A percentile compares a stretch with the other conserved stretches of the same genome.
Evolutionary conservation across 139 green algal genomes (phyloP).

Genomic region (Chlorella ohadii): DNA sequence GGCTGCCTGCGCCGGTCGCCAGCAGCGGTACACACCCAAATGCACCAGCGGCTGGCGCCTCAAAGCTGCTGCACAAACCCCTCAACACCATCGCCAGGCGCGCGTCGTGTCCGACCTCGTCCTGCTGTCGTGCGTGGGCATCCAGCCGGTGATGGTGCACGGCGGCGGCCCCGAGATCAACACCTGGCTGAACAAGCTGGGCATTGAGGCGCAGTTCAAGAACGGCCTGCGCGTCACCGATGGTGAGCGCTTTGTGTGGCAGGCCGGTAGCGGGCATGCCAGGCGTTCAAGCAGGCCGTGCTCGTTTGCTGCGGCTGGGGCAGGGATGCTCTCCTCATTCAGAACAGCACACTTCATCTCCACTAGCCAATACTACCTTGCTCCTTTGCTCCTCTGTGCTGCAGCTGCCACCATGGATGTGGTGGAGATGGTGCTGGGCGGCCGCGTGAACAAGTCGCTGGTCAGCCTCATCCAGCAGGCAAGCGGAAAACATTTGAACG

Average conservation of each 20-base stretch:
- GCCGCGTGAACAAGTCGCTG: conserved; percentile 97
- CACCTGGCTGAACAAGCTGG: conserved; percentile 94
- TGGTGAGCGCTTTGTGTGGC: too few relatives aligned
- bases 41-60: too few relatives aligned
- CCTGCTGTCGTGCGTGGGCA: conserved; percentile 92
- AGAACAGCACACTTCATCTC: too few relatives aligned
- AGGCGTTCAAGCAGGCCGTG: too few relatives aligned
- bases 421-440: conserved; percentile 98
- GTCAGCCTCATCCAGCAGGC: conserved; percentile 95
- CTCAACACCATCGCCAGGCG: too few relatives aligned
- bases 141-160: conserved; percentile 95
- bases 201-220: conserved; percentile 95
- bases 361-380: too few relatives aligned
- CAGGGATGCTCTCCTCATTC: too few relatives aligned
- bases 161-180: conserved; percentile 99
- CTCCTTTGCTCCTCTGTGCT: background rate
- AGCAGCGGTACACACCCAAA: background rate
- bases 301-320: too few relatives aligned
- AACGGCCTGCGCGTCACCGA: conserved; percentile 98
- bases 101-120: conserved; percentile 96
- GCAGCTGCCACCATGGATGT: conserved; percentile 97
- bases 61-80: too few relatives aligned
- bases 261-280: too few relatives aligned
- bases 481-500: background rate
- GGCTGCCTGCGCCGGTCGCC: background rate